These are phyloP conservation scores for Clarireedia paspali DNA, from an alignment of 2,329 filamentous ascomycete species.

Conservation along the genomic window DNA sequence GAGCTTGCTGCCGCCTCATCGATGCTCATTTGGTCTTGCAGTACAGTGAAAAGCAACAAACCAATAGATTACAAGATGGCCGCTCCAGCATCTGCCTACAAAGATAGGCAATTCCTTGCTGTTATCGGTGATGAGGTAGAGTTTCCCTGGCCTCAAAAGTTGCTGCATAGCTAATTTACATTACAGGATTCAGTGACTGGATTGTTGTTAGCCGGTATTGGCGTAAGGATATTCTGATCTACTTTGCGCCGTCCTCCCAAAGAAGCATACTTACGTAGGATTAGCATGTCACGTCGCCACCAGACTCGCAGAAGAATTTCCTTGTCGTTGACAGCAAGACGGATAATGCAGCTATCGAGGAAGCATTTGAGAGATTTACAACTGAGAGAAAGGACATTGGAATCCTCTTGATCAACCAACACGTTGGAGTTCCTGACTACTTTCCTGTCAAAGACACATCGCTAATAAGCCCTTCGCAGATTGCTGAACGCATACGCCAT, in stretches of 20 bases:
- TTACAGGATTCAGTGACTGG: slow-evolving; percentile 88
- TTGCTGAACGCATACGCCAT: slow-evolving; percentile 89
- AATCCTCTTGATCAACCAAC: slow-evolving; percentile 94
- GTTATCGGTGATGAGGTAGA: slow-evolving; percentile 93
- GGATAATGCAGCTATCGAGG: slow-evolving; percentile 78
- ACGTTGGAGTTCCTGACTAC: slow-evolving; percentile 48
- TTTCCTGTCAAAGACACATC: not conserved
- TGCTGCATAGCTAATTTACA: slow-evolving; percentile 17
- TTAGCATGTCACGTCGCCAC: slow-evolving; percentile 83
- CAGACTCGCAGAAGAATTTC: slow-evolving; percentile 94
- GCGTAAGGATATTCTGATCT: slow-evolving; percentile 50
- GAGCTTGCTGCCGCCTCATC: slow-evolving; percentile 6
- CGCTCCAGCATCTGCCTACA: slow-evolving; percentile 50
- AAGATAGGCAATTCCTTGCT: slow-evolving; percentile 91
- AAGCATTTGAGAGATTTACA: slow-evolving; percentile 84
- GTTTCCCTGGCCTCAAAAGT: slow-evolving; percentile 1
- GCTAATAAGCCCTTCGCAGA: slow-evolving; percentile 40
- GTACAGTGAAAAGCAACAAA: slow-evolving; percentile 7
- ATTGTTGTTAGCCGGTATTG: slow-evolving; percentile 88
- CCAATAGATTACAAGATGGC: slow-evolving; percentile 40
- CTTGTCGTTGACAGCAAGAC: slow-evolving; percentile 94
- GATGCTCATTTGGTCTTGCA: not conserved
- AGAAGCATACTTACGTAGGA: slow-evolving; percentile 11
- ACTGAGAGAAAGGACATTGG: slow-evolving; percentile 91
- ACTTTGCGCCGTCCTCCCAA: not conserved